phyloP scores from a whole-genome alignment of 306 rosid genomes.

The Cicer bijugum region DNA sequence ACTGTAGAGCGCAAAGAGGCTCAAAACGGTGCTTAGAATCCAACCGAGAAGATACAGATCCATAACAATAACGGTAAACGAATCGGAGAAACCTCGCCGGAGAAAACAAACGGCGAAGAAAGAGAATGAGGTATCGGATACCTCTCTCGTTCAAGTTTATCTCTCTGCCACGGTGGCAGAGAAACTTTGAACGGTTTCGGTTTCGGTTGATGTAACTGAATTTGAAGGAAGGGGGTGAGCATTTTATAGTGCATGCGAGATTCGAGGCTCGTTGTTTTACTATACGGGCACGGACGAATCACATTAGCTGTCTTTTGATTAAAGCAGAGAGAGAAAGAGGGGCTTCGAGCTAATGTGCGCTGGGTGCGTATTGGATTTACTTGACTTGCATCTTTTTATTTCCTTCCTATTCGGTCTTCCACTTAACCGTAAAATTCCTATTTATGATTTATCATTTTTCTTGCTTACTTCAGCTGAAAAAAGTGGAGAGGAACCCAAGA shows the following conservation, averaged over 20 bases:
- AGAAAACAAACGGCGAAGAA: neutral
- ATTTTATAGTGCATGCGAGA: conserved; percentile 38
- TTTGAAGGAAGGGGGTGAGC: neutral
- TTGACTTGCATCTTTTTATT: neutral
- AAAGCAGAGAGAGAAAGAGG: neutral
- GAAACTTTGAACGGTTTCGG: neutral
- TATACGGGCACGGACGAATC: neutral
- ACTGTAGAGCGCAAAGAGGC: conserved; percentile 53
- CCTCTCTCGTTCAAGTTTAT: conserved; percentile 10
- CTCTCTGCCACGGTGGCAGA: conserved; percentile 49
- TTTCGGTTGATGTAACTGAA: conserved; percentile 24
- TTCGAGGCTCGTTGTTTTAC: conserved; percentile 1
- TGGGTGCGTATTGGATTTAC: neutral
- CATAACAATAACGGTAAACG: conserved; percentile 55
- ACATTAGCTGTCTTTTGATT: conserved; percentile 19
- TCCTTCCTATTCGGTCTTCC: neutral
- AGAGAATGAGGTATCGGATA: neutral
- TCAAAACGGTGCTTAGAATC: conserved; percentile 56
- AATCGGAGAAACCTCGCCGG: conserved; percentile 44
- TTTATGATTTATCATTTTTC: neutral
- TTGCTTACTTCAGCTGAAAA: neutral
- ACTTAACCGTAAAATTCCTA: neutral
- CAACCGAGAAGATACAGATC: conserved; percentile 63
- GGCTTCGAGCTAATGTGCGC: neutral
- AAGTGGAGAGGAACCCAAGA: neutral